Percentiles rank a stretch among this genome's conserved stretches.
phyloP scores from a whole-genome alignment of 176 grass and related monocot species.

The Raddia guianensis region DNA sequence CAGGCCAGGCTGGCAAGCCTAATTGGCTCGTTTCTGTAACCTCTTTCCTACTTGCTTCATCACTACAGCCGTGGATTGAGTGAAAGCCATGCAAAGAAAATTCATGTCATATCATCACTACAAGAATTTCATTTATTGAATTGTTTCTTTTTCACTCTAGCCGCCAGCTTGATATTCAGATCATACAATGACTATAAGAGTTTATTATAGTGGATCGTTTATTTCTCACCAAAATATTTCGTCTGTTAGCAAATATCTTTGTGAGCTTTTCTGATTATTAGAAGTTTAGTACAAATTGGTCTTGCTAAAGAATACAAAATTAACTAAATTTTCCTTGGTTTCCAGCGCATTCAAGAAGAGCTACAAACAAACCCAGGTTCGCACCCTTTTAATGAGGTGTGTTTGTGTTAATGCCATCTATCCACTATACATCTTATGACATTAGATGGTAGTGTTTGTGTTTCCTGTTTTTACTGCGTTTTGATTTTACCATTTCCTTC shows the following conservation, averaged over 20 bases:
- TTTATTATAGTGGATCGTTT: neutral
- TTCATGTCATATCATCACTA: neutral
- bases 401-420: neutral
- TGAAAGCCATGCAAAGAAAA: neutral
- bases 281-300: neutral
- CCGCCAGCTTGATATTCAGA: neutral
- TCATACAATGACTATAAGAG: neutral
- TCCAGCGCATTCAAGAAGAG: conserved; percentile 57
- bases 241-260: neutral
- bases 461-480: neutral
- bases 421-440: neutral
- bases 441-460: neutral
- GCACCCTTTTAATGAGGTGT: conserved; percentile 62
- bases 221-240: neutral
- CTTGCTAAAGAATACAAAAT: neutral
- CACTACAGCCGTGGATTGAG: neutral
- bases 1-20: neutral
- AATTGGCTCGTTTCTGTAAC: neutral
- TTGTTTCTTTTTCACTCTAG: neutral
- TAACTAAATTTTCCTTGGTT: conserved; percentile 26
- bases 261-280: neutral
- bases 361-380: conserved; percentile 39
- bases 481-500: conserved; percentile 4
- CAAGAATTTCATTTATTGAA: neutral
- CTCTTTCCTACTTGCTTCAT: neutral